Percentiles rank a stretch among this genome's conserved stretches.
These are phyloP conservation scores for Filobasidium uniguttulatum DNA, from an alignment of 1,284 basidiomycete genomes.

Conservation along the genomic window DNA sequence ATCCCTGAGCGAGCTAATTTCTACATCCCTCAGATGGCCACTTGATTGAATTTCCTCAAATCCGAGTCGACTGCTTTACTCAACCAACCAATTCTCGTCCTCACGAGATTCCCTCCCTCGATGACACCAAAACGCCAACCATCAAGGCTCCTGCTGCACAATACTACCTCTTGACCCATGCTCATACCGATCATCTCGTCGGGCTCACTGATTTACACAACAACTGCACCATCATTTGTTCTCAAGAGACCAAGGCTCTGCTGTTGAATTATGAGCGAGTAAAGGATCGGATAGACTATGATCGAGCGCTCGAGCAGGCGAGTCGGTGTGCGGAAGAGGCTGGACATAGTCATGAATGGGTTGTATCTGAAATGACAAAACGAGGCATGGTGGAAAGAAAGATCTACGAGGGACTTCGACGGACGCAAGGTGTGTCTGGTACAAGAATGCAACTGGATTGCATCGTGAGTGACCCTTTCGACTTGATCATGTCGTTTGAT, in stretches of 20 bases:
- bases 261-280: constrained; percentile 58
- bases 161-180: constrained; percentile 64
- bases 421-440: not conserved
- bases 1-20: not conserved
- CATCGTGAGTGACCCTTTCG: constrained; percentile 34
- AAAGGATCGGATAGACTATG: constrained; percentile 40
- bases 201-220: constrained; percentile 23
- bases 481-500: constrained; percentile 31
- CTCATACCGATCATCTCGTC: constrained; percentile 59
- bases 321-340: not conserved
- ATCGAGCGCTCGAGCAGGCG: constrained; percentile 37
- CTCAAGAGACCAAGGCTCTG: constrained; percentile 67
- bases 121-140: not conserved
- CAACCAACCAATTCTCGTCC: constrained; percentile 20
- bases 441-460: not conserved
- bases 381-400: not conserved
- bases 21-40: constrained; percentile 26
- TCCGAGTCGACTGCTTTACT: constrained; percentile 65
- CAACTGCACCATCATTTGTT: constrained; percentile 50
- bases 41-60: constrained; percentile 45
- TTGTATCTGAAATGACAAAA: not conserved
- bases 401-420: not conserved
- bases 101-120: constrained; percentile 23
- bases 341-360: not conserved
- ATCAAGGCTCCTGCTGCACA: constrained; percentile 39